phyloP scores from a whole-genome alignment of 2,329 filamentous ascomycete species.

The Colletotrichum gloeosporioides region DNA sequence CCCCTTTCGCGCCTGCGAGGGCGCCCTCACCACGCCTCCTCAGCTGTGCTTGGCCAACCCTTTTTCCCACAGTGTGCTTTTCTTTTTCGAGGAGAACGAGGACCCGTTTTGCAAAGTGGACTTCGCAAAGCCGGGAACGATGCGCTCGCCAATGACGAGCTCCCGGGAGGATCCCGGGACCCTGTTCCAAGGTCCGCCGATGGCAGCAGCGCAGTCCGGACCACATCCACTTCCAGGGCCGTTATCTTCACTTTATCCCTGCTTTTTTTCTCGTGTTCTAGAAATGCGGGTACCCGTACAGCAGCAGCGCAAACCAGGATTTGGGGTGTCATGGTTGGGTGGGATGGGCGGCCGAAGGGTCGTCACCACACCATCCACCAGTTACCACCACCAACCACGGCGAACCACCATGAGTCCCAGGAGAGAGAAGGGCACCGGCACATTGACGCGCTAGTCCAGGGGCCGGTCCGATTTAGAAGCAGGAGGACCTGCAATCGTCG shows the following conservation, averaged over 20 bases:
- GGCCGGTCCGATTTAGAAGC: slow-evolving; percentile 21
- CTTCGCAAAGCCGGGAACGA: not conserved
- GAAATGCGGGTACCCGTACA: slow-evolving; percentile 1
- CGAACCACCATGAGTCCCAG: not conserved
- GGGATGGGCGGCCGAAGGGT: not conserved
- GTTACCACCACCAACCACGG: not conserved
- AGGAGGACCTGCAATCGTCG: slow-evolving; percentile 8
- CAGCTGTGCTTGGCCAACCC: not conserved
- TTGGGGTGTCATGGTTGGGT: not conserved
- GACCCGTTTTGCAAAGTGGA: not conserved
- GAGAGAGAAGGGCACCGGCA: not conserved
- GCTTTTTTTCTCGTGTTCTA: slow-evolving; percentile 20
- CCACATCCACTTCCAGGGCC: slow-evolving; percentile 5
- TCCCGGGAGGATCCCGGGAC: not conserved
- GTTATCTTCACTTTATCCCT: slow-evolving; percentile 15
- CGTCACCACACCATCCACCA: not conserved
- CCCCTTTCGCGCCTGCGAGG: not conserved
- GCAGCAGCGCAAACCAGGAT: not conserved
- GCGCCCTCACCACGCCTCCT: not conserved
- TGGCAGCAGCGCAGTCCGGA: not conserved
- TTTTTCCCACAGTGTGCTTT: not conserved
- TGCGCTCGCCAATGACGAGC: not conserved
- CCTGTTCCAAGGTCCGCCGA: not conserved
- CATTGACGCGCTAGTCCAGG: slow-evolving; percentile 20
- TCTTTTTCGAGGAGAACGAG: not conserved